Evolutionary conservation across 257 asterid genomes (phyloP), one percentile per base, ranked within the genome.

Genomic region (Verbascum thapsus): DNA sequence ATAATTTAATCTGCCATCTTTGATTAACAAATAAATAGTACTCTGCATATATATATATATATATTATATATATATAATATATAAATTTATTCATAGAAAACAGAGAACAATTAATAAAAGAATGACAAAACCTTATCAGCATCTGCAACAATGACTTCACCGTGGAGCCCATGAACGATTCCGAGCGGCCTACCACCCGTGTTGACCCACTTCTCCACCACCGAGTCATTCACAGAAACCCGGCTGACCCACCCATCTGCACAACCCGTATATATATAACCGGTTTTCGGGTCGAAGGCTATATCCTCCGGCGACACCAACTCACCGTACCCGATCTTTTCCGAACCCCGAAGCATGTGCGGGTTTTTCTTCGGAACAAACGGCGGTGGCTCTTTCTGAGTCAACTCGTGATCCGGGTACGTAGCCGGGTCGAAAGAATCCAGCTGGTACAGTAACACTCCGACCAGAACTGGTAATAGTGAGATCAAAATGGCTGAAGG

Each of bases 131-230:
- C 98, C 95, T 80, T 85, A 15, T 65, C 52, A 8, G 88, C 86
- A 71, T 92, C 98, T 0, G 96, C 96, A 1, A 92, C 82, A 9
- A 92, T 68, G 50, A 92, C 71, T 61, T 87, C 96, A 8, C 88
- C 91, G 63, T 81, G 69, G 38, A 19, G 81, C 0, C 97, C 98
- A 43, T 69, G 70, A 3, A 49, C 87, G 35, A 92, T 52, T 2
- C 95, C 97, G 0, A 92, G 92, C 12, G 98, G 97, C 47, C 98
- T 70, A 10, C 98, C 98, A 8, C 94, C 98, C 0, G 98, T 88
- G 80, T 83, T 81, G 67, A 83, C 78, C 96, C 96, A 91, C 35
- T 79, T 60, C 83, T 88, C 86, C 78, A 79, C 86, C 63, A 6
- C 75, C 47, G 81, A 38, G 41, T 79, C 91, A 18, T 76, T 72